phyloP scores from a whole-genome alignment of 2,329 filamentous ascomycete genomes.

The Neophaeococcomyces mojaviensis region DNA sequence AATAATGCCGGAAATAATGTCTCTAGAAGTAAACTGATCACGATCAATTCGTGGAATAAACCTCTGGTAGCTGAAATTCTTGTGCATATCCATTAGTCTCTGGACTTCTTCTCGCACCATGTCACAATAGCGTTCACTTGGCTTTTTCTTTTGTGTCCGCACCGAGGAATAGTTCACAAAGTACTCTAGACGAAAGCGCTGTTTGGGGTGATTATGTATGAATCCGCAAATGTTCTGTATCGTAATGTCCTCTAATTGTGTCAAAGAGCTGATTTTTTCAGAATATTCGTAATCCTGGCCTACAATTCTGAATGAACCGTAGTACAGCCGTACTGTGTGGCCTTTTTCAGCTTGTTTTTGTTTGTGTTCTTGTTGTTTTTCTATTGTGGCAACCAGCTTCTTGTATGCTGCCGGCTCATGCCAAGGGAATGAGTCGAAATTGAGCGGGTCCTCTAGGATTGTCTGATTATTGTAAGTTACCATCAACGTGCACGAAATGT shows the following conservation, averaged over 20 bases:
- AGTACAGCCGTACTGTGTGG: neutral
- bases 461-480: neutral
- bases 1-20: neutral
- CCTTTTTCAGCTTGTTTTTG: neutral
- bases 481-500: too few relatives aligned
- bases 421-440: neutral
- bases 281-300: neutral
- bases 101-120: too few relatives aligned
- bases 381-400: neutral
- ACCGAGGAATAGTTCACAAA: neutral
- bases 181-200: neutral
- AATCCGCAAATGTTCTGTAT: too few relatives aligned
- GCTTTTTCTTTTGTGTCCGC: neutral
- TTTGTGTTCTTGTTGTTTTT: neutral
- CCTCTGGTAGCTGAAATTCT: neutral
- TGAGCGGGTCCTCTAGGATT: neutral
- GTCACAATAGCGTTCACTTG: neutral
- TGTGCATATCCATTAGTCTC: too few relatives aligned
- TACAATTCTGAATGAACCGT: neutral
- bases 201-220: neutral
- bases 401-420: neutral
- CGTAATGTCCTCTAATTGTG: too few relatives aligned
- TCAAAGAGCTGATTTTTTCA: neutral
- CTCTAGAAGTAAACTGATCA: neutral
- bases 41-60: neutral